These are phyloP conservation scores for Pleurotus tuoliensis DNA, from an alignment of 768 basidiomycete genomes.

Conservation along the genomic window DNA sequence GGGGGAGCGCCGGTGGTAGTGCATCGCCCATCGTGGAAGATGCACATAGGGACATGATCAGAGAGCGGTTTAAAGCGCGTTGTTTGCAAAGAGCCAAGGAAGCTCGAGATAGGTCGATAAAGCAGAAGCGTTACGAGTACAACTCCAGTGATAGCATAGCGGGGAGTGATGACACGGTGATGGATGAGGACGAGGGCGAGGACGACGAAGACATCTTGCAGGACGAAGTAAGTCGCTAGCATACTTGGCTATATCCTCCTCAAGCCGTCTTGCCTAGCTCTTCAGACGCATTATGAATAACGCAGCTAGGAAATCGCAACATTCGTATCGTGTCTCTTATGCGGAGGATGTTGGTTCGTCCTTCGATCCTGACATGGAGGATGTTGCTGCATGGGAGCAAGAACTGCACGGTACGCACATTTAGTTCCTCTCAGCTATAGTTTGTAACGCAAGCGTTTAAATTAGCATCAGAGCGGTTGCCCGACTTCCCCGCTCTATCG, in stretches of 20 bases:
- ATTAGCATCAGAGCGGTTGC: background rate
- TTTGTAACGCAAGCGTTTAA: background rate
- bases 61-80: conserved; percentile 56
- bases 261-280: conserved; percentile 35
- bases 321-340: conserved; percentile 62
- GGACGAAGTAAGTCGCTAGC: conserved; percentile 47
- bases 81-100: conserved; percentile 60
- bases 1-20: conserved; percentile 6
- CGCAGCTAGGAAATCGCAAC: conserved; percentile 41
- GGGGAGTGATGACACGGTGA: conserved; percentile 30
- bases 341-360: conserved; percentile 70
- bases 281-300: conserved; percentile 63
- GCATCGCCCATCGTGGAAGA: conserved; percentile 27
- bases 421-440: background rate
- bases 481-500: background rate
- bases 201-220: conserved; percentile 58
- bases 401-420: conserved; percentile 40
- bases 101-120: conserved; percentile 47
- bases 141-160: conserved; percentile 46
- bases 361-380: conserved; percentile 71
- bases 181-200: conserved; percentile 47
- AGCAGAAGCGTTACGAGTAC: conserved; percentile 27
- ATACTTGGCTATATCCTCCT: conserved; percentile 2
- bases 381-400: conserved; percentile 55
- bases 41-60: conserved; percentile 50